phyloP scores from a whole-genome alignment of 331 rosid genomes.

The Acacia pycnantha region DNA sequence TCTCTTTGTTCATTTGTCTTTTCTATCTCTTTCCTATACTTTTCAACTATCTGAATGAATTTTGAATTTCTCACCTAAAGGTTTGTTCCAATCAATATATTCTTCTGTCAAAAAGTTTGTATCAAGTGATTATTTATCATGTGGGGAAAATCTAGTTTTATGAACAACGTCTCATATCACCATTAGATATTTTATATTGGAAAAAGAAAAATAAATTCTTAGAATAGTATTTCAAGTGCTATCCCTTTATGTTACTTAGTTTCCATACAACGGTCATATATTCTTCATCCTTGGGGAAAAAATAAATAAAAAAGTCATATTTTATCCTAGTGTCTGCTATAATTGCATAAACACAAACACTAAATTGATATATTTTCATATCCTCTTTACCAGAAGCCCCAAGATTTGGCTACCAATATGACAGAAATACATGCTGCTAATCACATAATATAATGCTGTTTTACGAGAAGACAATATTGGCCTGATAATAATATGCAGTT shows the following conservation, averaged over 20 bases:
- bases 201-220: not conserved
- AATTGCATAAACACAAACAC: conserved; percentile 4
- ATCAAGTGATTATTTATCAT: not conserved
- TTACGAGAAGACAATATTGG: not conserved
- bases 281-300: not conserved
- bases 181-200: not conserved
- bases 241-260: not conserved
- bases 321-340: not conserved
- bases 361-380: not conserved
- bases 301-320: not conserved
- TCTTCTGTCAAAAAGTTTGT: not conserved
- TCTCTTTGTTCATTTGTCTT: not conserved
- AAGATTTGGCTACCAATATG: conserved; percentile 23
- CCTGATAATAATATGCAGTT: not conserved
- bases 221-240: not conserved
- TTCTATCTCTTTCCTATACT: not conserved
- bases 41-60: not conserved
- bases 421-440: conserved; percentile 3
- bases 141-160: not conserved
- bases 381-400: conserved; percentile 19
- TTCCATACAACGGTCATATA: not conserved
- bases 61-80: not conserved
- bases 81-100: not conserved
- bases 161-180: not conserved
- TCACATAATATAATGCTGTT: not conserved